Percentiles rank a stretch among this genome's conserved stretches.
These are phyloP conservation scores for Ricinus communis DNA, from an alignment of 345 rosid genomes.

Conservation along the genomic window DNA sequence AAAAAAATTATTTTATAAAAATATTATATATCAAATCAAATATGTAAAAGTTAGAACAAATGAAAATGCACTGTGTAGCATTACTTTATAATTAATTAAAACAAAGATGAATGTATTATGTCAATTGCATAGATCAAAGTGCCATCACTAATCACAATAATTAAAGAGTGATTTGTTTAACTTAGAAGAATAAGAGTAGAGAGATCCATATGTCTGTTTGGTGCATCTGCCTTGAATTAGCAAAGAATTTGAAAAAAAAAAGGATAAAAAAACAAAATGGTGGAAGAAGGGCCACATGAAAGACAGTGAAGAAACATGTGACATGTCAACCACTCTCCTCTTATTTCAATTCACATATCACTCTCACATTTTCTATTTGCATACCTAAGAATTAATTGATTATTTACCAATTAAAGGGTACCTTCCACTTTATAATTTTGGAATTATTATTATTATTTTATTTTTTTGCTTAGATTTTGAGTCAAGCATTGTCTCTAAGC, in stretches of 20 bases:
- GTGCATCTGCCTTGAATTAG: neutral
- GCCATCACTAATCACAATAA: neutral
- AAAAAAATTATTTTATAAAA: too few species aligned
- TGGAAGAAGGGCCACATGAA: neutral
- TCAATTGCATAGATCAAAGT: too few species aligned
- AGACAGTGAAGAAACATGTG: neutral
- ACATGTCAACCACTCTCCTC: neutral
- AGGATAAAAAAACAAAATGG: neutral
- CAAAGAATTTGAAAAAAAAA: neutral
- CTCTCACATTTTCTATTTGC: neutral
- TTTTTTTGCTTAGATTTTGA: neutral
- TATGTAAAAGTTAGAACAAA: too few species aligned
- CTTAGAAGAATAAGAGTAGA: neutral
- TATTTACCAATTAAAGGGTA: neutral
- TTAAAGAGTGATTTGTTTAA: neutral
- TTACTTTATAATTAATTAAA: too few species aligned
- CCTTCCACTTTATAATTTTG: neutral
- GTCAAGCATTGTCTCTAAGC: neutral
- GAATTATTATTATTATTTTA: too few species aligned
- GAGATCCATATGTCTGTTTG: neutral
- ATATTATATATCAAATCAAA: too few species aligned
- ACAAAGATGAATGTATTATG: too few species aligned
- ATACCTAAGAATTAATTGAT: neutral
- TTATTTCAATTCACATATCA: neutral
- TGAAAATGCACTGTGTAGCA: too few species aligned